phyloP scores from a whole-genome alignment of 2,329 filamentous ascomycete species.

The Ascochyta viciae-villosae region DNA sequence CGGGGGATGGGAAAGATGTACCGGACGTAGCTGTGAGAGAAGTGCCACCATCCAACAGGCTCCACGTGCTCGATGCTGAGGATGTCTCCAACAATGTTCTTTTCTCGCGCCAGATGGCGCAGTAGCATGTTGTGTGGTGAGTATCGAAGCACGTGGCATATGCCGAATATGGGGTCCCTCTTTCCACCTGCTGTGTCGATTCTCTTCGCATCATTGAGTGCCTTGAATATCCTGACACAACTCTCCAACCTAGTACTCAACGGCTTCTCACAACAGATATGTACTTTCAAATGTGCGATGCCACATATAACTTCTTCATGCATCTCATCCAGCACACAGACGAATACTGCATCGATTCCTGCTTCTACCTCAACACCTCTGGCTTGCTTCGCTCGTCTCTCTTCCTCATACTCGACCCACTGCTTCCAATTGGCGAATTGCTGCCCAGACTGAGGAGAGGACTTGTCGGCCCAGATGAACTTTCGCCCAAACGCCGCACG shows the following conservation, averaged over 20 bases:
- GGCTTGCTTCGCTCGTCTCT: conserved; percentile 61
- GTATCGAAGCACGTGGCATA: conserved; percentile 93
- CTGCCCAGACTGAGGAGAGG: conserved; percentile 60
- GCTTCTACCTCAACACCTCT: conserved; percentile 30
- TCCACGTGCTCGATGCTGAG: conserved; percentile 90
- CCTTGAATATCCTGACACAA: conserved; percentile 75
- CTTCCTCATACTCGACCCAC: conserved; percentile 75
- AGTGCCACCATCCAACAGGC: conserved; percentile 97
- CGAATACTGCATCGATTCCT: conserved; percentile 65
- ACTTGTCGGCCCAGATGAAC: conserved; percentile 71
- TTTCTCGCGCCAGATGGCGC: conserved; percentile 76
- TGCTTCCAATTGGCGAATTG: conserved; percentile 77
- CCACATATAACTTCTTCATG: conserved; percentile 82
- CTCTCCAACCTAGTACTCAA: conserved; percentile 80
- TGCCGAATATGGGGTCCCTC: conserved; percentile 71
- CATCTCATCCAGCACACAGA: conserved; percentile 85
- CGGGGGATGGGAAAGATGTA: conserved; percentile 32
- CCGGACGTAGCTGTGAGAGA: conserved; percentile 67
- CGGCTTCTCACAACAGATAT: conserved; percentile 96
- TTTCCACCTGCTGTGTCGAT: conserved; percentile 31
- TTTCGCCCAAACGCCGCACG: conserved; percentile 71
- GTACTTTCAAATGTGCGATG: conserved; percentile 72
- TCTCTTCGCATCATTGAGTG: conserved; percentile 51
- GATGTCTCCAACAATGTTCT: conserved; percentile 81
- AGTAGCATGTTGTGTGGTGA: conserved; percentile 90